Conservation (phyloP, 805 yeast genomes). For the Nakazawaea pomicola region DNA sequence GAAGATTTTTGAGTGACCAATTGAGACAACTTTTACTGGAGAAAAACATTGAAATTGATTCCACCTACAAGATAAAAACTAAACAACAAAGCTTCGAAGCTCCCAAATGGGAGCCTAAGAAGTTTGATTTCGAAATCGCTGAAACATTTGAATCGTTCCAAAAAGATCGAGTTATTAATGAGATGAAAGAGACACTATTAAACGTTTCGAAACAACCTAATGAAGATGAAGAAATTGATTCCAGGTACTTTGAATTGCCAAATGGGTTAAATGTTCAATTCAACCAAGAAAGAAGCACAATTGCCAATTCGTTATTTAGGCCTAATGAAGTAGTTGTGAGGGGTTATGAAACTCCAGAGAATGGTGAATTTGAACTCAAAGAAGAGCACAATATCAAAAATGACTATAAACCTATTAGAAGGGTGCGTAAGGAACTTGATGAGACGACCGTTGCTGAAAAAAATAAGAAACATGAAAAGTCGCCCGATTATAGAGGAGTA, state of each 20-base stretch:
- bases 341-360: conserved; percentile 34
- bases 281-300: conserved; percentile 51
- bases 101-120: conserved; percentile 23
- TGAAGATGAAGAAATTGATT: conserved; percentile 20
- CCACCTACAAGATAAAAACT: conserved; percentile 46
- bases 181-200: conserved; percentile 69
- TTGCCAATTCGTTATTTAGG: conserved; percentile 71
- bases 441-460: not conserved
- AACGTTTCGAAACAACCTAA: conserved; percentile 30
- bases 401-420: conserved; percentile 14
- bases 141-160: conserved; percentile 53
- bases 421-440: conserved; percentile 12
- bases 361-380: conserved; percentile 43
- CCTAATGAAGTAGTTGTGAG: conserved; percentile 42
- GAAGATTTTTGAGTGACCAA: conserved; percentile 57
- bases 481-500: conserved; percentile 36
- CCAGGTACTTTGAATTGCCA: conserved; percentile 66
- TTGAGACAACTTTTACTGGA: conserved; percentile 35
- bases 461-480: conserved; percentile 2
- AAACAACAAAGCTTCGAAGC: conserved; percentile 17
- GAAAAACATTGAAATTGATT: conserved; percentile 31
- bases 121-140: conserved; percentile 34
- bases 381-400: conserved; percentile 13
- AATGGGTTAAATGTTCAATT: conserved; percentile 65
- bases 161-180: conserved; percentile 51